Conservation (phyloP, 2,329 filamentous ascomycete species). For the Colletotrichum musae region DNA sequence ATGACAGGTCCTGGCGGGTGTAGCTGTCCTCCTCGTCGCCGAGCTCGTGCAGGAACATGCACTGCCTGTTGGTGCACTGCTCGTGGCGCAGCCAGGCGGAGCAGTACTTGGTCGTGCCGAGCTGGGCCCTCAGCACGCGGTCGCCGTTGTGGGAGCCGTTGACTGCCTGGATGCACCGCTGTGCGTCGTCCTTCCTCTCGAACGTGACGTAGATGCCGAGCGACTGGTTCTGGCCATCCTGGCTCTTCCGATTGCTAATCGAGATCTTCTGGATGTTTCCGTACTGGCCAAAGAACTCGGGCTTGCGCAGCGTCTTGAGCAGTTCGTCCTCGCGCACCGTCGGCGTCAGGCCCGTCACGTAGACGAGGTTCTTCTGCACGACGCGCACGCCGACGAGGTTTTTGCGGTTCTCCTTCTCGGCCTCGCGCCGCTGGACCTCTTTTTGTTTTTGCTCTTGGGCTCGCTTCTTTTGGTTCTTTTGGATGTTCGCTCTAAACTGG, state of each 20-base stretch:
- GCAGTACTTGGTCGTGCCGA: conserved; percentile 97
- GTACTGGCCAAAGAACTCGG: conserved; percentile 97
- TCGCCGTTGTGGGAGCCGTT: conserved; percentile 95
- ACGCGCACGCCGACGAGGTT: conserved; percentile 96
- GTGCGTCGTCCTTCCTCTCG: conserved; percentile 90
- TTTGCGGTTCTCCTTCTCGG: conserved; percentile 94
- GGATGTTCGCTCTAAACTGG: conserved; percentile 82
- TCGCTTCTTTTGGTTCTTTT: conserved; percentile 94
- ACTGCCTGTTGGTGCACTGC: conserved; percentile 93
- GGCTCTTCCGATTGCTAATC: conserved; percentile 92
- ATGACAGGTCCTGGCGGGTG: conserved; percentile 92
- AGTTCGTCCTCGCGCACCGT: conserved; percentile 93
- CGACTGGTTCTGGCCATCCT: conserved; percentile 83
- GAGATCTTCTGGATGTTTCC: conserved; percentile 99
- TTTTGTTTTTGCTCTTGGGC: conserved; percentile 88
- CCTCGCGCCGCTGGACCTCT: conserved; percentile 95
- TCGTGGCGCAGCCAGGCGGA: conserved; percentile 97
- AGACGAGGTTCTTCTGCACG: conserved; percentile 98
- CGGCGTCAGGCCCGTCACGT: conserved; percentile 94
- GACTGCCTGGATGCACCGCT: conserved; percentile 90
- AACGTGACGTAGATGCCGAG: conserved; percentile 99
- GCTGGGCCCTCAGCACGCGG: conserved; percentile 81
- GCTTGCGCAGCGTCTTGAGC: conserved; percentile 88
- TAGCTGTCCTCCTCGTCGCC: conserved; percentile 99
- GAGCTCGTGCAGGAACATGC: conserved; percentile 98